Evolutionary conservation across 2,329 filamentous ascomycete species (phyloP).

Genomic region (Xylariaceae sp.): DNA sequence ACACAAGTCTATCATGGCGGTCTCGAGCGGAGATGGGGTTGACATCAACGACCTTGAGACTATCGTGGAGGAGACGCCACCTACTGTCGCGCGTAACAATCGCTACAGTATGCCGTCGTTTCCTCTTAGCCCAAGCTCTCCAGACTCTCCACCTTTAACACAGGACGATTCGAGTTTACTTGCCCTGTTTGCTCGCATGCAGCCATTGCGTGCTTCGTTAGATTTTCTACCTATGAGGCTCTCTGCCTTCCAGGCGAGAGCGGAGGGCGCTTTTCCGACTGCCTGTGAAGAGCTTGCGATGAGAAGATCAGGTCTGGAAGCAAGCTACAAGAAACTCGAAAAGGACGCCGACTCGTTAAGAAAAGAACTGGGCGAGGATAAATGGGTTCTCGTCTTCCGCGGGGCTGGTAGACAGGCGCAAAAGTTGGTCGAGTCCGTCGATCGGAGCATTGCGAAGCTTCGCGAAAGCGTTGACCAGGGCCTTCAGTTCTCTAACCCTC

Average conservation of each 20-base stretch:
- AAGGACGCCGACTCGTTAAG: constrained; percentile 83
- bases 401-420: constrained; percentile 87
- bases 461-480: constrained; percentile 72
- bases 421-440: constrained; percentile 95
- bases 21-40: constrained; percentile 54
- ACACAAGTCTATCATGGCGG: constrained; percentile 68
- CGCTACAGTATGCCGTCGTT: constrained; percentile 65
- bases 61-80: constrained; percentile 82
- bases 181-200: constrained; percentile 90
- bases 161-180: constrained; percentile 86
- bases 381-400: constrained; percentile 93
- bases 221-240: constrained; percentile 95
- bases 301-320: constrained; percentile 68
- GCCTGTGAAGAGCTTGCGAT: constrained; percentile 85
- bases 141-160: constrained; percentile 50
- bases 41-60: constrained; percentile 89
- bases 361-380: constrained; percentile 88
- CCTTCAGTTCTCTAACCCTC: constrained; percentile 65
- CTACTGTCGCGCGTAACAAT: constrained; percentile 51
- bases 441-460: constrained; percentile 77
- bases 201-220: constrained; percentile 83
- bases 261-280: constrained; percentile 74
- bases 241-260: constrained; percentile 76
- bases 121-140: constrained; percentile 57
- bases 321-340: constrained; percentile 82